These are phyloP conservation scores for Botryotinia narcissicola DNA, from an alignment of 2,329 filamentous ascomycete species.

Conservation along the genomic window DNA sequence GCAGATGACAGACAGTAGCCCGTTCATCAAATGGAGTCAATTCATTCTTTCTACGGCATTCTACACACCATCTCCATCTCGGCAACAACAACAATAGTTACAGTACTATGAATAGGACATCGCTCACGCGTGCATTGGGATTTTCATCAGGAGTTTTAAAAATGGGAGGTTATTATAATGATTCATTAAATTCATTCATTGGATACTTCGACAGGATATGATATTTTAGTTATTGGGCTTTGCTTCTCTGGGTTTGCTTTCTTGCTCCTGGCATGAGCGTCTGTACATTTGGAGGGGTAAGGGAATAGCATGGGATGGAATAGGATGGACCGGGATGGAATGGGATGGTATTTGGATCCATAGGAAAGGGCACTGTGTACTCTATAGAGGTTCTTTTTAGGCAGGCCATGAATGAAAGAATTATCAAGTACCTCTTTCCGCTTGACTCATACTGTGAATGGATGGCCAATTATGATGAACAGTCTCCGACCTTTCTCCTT, in stretches of 20 bases:
- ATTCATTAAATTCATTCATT: conserved; percentile 4
- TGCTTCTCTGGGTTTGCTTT: conserved; percentile 13
- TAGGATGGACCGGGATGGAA: neutral
- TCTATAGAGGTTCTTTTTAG: neutral
- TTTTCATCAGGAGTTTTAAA: conserved; percentile 16
- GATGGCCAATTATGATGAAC: neutral
- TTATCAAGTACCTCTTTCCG: neutral
- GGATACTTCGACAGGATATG: neutral
- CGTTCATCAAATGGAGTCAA: neutral
- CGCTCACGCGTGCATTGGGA: conserved; percentile 8
- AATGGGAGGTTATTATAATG: conserved; percentile 12
- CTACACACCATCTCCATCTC: neutral
- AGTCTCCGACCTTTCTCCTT: neutral
- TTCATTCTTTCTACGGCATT: neutral
- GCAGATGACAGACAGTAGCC: neutral
- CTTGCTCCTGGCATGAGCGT: conserved; percentile 12
- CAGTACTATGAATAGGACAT: neutral
- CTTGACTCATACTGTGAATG: neutral
- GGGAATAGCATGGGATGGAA: neutral
- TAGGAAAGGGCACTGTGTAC: neutral
- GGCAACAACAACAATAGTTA: neutral
- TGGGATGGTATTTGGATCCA: neutral
- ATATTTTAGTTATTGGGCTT: conserved; percentile 3
- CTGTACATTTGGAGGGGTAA: conserved; percentile 3
- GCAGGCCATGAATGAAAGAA: conserved; percentile 10